Evolutionary conservation across 2,329 filamentous ascomycete species (phyloP).

Genomic region (Claviceps arundinis): DNA sequence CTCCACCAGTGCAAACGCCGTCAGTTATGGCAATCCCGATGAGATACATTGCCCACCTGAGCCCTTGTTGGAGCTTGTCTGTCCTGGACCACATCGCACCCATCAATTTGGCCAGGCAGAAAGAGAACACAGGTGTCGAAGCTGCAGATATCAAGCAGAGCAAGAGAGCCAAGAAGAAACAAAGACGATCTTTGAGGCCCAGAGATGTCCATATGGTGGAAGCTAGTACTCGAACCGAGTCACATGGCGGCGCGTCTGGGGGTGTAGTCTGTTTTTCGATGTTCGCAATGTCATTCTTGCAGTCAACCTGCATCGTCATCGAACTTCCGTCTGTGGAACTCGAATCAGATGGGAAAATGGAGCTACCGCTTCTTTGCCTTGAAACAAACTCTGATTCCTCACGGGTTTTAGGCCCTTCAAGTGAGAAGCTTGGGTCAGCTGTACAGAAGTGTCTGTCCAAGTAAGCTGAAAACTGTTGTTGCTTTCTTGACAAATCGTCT

Average conservation of each 20-base stretch:
- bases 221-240: conserved; percentile 11
- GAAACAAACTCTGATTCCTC: not conserved
- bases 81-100: conserved; percentile 49
- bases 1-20: conserved; percentile 48
- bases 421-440: not conserved
- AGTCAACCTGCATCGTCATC: not conserved
- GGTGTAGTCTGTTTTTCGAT: not conserved
- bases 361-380: not conserved
- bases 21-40: conserved; percentile 55
- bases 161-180: conserved; percentile 47
- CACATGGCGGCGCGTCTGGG: not conserved
- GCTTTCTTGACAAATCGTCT: not conserved
- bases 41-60: conserved; percentile 57
- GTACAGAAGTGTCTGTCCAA: conserved; percentile 2
- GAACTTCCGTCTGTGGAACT: not conserved
- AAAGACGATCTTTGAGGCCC: conserved; percentile 31
- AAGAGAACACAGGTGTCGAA: conserved; percentile 63
- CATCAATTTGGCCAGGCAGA: conserved; percentile 59
- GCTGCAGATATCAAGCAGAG: conserved; percentile 51
- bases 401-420: not conserved
- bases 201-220: conserved; percentile 59
- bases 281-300: not conserved
- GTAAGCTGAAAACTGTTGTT: conserved; percentile 4
- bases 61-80: conserved; percentile 34
- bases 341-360: not conserved